Conservation (phyloP, 179 eudicot genomes). For the Camellia oleifera region DNA sequence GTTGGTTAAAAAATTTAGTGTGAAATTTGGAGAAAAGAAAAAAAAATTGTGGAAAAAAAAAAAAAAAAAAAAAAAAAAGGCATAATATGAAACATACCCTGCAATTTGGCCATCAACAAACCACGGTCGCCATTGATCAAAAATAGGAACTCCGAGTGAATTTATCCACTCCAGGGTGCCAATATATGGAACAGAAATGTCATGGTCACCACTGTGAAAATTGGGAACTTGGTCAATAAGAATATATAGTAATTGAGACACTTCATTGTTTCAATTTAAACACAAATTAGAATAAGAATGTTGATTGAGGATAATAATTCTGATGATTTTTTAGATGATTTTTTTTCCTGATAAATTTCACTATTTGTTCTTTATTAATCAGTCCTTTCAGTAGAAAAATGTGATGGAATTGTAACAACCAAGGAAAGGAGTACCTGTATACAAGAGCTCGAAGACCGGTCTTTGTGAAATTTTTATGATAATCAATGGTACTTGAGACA, state of each 20-base stretch:
- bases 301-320: background rate
- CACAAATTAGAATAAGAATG: background rate
- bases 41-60: background rate
- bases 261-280: no score
- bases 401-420: no score
- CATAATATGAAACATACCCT: constrained; percentile 13
- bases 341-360: no score
- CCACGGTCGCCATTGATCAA: constrained; percentile 24
- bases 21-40: no score
- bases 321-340: background rate
- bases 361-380: no score
- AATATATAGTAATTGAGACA: no score
- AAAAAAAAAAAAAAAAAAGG: background rate
- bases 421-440: constrained; percentile 11
- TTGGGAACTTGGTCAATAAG: background rate
- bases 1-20: no score
- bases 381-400: no score
- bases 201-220: constrained; percentile 17
- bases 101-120: constrained; percentile 21
- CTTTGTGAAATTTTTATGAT: constrained; percentile 14
- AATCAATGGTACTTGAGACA: constrained; percentile 11
- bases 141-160: constrained; percentile 12
- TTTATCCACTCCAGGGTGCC: constrained; percentile 20
- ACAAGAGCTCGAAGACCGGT: constrained; percentile 15
- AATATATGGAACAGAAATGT: constrained; percentile 16